These are phyloP conservation scores for Starmerella khaoyaiensis DNA, from an alignment of 805 yeast species.

Conservation along the genomic window DNA sequence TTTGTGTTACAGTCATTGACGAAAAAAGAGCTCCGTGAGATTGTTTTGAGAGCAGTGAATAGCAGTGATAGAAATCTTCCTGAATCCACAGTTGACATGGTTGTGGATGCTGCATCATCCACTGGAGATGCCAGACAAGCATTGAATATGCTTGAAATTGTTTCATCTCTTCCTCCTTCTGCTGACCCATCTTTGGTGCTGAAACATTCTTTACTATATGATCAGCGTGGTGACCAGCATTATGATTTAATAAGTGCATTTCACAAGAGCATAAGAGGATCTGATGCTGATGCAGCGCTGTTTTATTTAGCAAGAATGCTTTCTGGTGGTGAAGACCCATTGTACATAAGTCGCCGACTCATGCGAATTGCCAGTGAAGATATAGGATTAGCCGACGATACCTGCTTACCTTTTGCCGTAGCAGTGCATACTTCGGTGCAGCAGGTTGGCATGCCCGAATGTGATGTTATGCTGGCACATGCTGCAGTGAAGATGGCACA, in stretches of 20 bases:
- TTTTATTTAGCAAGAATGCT: slow-evolving; percentile 82
- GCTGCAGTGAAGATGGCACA: slow-evolving; percentile 82
- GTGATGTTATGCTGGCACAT: slow-evolving; percentile 77
- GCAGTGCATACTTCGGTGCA: slow-evolving; percentile 78
- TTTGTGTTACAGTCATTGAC: slow-evolving; percentile 50
- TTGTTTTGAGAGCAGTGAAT: slow-evolving; percentile 47
- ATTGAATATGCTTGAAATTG: slow-evolving; percentile 61
- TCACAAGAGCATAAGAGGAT: slow-evolving; percentile 84
- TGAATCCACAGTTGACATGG: slow-evolving; percentile 47
- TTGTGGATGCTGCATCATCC: slow-evolving; percentile 46
- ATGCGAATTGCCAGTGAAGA: slow-evolving; percentile 93
- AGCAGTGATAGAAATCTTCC: slow-evolving; percentile 39
- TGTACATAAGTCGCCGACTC: slow-evolving; percentile 81
- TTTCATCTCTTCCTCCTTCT: slow-evolving; percentile 18
- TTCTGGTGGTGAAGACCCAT: slow-evolving; percentile 85
- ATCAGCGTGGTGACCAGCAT: slow-evolving; percentile 79
- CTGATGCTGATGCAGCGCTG: slow-evolving; percentile 78
- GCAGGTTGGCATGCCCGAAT: slow-evolving; percentile 90
- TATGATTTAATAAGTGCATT: slow-evolving; percentile 93
- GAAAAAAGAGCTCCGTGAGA: slow-evolving; percentile 36
- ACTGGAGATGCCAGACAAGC: slow-evolving; percentile 87
- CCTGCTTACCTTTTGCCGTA: slow-evolving; percentile 73
- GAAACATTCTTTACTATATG: slow-evolving; percentile 51
- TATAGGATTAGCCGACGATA: slow-evolving; percentile 71
- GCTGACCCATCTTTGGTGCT: slow-evolving; percentile 30